These are phyloP conservation scores for Magnusiomyces sp. DNA, from an alignment of 1,139 yeast genomes.

Conservation along the genomic window DNA sequence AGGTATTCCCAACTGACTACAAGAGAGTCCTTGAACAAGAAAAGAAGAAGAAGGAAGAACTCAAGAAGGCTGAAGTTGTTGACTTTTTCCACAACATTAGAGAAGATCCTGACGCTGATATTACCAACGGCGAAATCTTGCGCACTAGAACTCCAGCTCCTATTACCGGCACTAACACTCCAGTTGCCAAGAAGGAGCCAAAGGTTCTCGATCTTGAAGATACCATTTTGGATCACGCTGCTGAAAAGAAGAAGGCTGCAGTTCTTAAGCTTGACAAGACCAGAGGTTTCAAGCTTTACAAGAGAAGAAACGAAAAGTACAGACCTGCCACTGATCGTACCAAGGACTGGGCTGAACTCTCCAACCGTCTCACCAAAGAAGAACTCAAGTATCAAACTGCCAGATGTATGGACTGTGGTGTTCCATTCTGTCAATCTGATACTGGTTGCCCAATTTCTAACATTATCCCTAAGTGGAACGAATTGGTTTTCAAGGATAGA, in stretches of 20 bases:
- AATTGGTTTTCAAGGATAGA: conserved; percentile 86
- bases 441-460: conserved; percentile 97
- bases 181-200: conserved; percentile 54
- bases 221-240: conserved; percentile 59
- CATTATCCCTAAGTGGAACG: conserved; percentile 97
- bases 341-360: conserved; percentile 88
- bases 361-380: conserved; percentile 70
- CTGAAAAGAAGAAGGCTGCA: conserved; percentile 54
- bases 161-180: background rate
- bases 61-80: conserved; percentile 43
- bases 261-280: conserved; percentile 64
- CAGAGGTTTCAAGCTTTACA: conserved; percentile 89
- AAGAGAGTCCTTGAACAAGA: conserved; percentile 81
- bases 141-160: conserved; percentile 18
- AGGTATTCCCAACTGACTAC: conserved; percentile 88
- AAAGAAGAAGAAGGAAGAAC: conserved; percentile 56
- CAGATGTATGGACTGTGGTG: conserved; percentile 99
- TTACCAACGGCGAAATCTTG: conserved; percentile 72
- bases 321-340: conserved; percentile 70
- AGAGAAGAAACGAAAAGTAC: conserved; percentile 81
- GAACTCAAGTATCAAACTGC: conserved; percentile 90
- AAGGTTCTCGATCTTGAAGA: conserved; percentile 86
- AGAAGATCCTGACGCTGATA: conserved; percentile 78
- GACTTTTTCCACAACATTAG: conserved; percentile 56
- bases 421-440: conserved; percentile 96